Evolutionary conservation across 2,329 filamentous ascomycete species (phyloP).

Genomic region (Neoascochyta sp.): DNA sequence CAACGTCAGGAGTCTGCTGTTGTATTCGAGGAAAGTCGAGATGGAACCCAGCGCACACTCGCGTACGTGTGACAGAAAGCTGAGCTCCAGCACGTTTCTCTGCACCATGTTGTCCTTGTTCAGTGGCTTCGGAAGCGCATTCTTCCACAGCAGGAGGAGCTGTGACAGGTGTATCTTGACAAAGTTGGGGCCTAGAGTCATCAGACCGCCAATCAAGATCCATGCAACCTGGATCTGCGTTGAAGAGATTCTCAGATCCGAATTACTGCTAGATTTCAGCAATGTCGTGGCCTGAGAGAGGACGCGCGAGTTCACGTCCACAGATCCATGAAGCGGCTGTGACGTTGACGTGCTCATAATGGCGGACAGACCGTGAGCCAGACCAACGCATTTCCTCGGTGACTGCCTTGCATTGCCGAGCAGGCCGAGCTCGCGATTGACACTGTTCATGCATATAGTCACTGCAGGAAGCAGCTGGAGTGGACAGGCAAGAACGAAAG

Average conservation of each 20-base stretch:
- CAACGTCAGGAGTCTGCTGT: slow-evolving; percentile 82
- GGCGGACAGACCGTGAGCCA: slow-evolving; percentile 86
- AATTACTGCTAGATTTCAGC: slow-evolving; percentile 86
- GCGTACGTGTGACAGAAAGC: slow-evolving; percentile 88
- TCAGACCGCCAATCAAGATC: slow-evolving; percentile 93
- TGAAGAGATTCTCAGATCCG: slow-evolving; percentile 83
- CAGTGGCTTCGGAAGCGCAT: slow-evolving; percentile 90
- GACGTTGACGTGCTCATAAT: slow-evolving; percentile 84
- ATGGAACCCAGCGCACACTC: slow-evolving; percentile 93
- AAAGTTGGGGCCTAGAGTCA: slow-evolving; percentile 95
- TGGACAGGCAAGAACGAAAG: slow-evolving; percentile 84
- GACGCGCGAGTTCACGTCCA: slow-evolving; percentile 90
- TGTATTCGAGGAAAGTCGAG: slow-evolving; percentile 88
- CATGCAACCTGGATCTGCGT: slow-evolving; percentile 97
- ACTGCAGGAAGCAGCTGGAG: slow-evolving; percentile 87
- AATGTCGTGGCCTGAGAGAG: slow-evolving; percentile 87
- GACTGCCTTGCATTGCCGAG: slow-evolving; percentile 73
- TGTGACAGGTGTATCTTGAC: slow-evolving; percentile 98
- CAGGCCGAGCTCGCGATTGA: slow-evolving; percentile 78
- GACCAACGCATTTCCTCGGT: slow-evolving; percentile 79
- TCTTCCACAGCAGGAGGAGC: slow-evolving; percentile 91
- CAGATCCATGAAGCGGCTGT: slow-evolving; percentile 87
- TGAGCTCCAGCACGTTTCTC: slow-evolving; percentile 80
- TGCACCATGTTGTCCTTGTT: slow-evolving; percentile 85
- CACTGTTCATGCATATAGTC: slow-evolving; percentile 94